These are phyloP conservation scores for Eutypella sp. DNA, from an alignment of 2,329 filamentous ascomycete species.

Conservation along the genomic window DNA sequence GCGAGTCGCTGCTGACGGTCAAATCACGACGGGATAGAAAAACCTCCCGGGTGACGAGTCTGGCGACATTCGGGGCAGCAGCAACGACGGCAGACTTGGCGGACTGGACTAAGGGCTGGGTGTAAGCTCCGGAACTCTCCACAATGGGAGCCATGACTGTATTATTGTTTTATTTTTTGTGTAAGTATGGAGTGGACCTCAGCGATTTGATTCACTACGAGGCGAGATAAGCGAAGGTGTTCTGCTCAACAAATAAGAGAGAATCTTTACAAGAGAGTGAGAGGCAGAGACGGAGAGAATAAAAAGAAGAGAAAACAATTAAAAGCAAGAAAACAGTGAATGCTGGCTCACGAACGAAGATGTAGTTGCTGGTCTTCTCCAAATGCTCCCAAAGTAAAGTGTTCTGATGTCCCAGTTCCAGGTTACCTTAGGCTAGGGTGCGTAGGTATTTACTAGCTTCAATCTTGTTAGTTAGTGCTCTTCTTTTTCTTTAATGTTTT, in stretches of 20 bases:
- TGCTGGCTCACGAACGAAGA: neutral
- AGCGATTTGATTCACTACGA: too few relatives aligned
- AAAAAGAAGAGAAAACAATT: neutral
- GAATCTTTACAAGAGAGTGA: too few relatives aligned
- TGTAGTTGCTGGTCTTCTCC: too few relatives aligned
- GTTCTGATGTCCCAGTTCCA: too few relatives aligned
- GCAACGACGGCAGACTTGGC: slow-evolving; percentile 20
- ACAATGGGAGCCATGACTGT: slow-evolving; percentile 22
- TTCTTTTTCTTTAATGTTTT: too few relatives aligned
- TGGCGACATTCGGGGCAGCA: slow-evolving; percentile 20
- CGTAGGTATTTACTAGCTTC: too few relatives aligned
- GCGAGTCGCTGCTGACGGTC: slow-evolving; percentile 58
- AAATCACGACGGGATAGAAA: slow-evolving; percentile 47
- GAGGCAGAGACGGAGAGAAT: too few relatives aligned
- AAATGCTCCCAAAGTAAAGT: too few relatives aligned
- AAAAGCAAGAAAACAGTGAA: neutral
- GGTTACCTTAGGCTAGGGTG: neutral
- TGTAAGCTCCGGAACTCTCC: slow-evolving; percentile 14
- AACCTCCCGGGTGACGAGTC: slow-evolving; percentile 18
- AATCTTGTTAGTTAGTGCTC: too few relatives aligned
- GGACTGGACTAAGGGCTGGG: slow-evolving; percentile 18
- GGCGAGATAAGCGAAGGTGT: too few relatives aligned
- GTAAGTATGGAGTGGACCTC: slow-evolving; percentile 2
- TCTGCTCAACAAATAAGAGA: too few relatives aligned
- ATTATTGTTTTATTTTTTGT: neutral